Conservation (phyloP, 169 alveolate genomes). For the Amoebophrya sp. region DNA sequence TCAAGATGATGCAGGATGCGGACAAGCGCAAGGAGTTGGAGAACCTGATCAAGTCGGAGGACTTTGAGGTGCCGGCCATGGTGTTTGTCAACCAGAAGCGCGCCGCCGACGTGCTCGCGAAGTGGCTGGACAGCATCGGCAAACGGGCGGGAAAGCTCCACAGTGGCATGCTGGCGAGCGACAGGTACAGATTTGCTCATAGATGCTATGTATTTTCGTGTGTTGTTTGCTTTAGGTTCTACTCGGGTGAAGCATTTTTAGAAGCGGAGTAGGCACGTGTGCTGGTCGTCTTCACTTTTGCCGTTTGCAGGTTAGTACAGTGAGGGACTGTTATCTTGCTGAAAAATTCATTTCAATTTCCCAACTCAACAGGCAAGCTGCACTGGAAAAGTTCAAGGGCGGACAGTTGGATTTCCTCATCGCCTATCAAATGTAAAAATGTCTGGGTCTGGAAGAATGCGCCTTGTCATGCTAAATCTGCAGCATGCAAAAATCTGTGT, state of each 20-base stretch:
- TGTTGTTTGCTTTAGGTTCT: no score
- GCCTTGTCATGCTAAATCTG: no score
- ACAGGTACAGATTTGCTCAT: neutral
- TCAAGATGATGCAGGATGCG: slow-evolving; percentile 72
- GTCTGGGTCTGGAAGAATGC: no score
- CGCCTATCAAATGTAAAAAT: no score
- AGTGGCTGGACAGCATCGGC: slow-evolving; percentile 43
- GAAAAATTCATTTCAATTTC: neutral
- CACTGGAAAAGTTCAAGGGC: neutral
- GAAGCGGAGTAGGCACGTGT: no score
- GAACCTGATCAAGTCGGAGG: slow-evolving; percentile 34
- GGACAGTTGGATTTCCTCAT: slow-evolving; percentile 38
- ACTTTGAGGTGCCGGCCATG: slow-evolving; percentile 70
- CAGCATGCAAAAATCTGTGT: no score
- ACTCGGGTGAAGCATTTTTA: no score
- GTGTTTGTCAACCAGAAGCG: slow-evolving; percentile 86
- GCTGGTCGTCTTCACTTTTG: no score
- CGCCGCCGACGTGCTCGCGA: slow-evolving; percentile 78
- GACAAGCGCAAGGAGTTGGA: slow-evolving; percentile 60
- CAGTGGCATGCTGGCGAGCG: slow-evolving; percentile 34
- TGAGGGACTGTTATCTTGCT: no score
- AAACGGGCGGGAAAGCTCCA: slow-evolving; percentile 39
- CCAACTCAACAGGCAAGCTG: neutral
- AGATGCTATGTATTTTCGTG: no score
- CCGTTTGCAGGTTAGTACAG: no score